Conservation (phyloP, 371 early-diverging fungal species). For the Apophysomyces ossiformis region DNA sequence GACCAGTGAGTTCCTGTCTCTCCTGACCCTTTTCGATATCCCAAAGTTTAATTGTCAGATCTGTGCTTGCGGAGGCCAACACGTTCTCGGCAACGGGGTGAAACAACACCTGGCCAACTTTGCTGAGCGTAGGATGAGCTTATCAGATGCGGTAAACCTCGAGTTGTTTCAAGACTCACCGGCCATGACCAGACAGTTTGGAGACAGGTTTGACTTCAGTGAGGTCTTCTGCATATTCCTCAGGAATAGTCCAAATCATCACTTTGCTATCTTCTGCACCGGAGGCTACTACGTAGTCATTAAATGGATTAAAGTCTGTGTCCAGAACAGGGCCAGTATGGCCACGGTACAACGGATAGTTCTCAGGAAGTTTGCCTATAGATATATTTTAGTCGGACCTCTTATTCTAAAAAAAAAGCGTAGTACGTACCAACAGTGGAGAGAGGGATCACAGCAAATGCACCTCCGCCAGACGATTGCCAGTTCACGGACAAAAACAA, state of each 20-base stretch:
- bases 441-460: slow-evolving; percentile 93
- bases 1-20: slow-evolving; percentile 86
- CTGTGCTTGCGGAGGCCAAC: slow-evolving; percentile 88
- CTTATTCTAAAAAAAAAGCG: not conserved
- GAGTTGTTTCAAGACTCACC: slow-evolving; percentile 36
- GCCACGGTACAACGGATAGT: slow-evolving; percentile 88
- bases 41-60: slow-evolving; percentile 94
- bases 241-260: slow-evolving; percentile 95
- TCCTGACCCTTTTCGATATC: slow-evolving; percentile 95
- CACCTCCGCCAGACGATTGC: slow-evolving; percentile 96
- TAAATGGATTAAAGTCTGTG: slow-evolving; percentile 98
- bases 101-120: slow-evolving; percentile 97
- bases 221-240: slow-evolving; percentile 68
- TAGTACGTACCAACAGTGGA: slow-evolving; percentile 68
- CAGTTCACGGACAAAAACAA: slow-evolving; percentile 93
- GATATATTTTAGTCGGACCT: not conserved
- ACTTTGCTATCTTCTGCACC: slow-evolving; percentile 94
- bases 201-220: slow-evolving; percentile 66
- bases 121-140: slow-evolving; percentile 44
- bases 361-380: slow-evolving; percentile 81
- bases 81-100: slow-evolving; percentile 96
- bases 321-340: slow-evolving; percentile 96
- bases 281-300: slow-evolving; percentile 90
- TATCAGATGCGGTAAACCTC: slow-evolving; percentile 7
- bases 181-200: slow-evolving; percentile 69